Evolutionary conservation across 768 basidiomycete genomes (phyloP).

Genomic region (Galerina sulciceps): DNA sequence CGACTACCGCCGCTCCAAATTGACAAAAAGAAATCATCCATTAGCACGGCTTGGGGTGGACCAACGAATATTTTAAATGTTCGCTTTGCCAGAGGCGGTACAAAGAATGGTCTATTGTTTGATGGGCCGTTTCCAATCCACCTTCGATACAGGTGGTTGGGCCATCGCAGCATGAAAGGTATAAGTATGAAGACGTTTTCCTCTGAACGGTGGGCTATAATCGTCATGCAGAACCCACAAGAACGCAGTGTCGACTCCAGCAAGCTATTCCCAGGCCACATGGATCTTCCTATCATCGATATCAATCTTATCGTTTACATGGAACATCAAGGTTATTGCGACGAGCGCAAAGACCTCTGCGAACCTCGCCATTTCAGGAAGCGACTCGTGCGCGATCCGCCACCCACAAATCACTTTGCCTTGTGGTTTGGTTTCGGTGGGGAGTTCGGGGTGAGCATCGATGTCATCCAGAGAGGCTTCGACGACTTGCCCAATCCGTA

Average conservation of each 20-base stretch:
- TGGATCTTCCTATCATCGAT: constrained; percentile 12
- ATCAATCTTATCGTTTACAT: constrained; percentile 23
- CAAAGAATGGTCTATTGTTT: too few species aligned
- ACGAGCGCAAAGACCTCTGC: constrained; percentile 21
- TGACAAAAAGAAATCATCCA: too few species aligned
- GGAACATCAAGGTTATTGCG: constrained; percentile 21
- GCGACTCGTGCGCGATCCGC: constrained; percentile 4
- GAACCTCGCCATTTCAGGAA: constrained; percentile 8
- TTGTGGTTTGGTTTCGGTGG: constrained; percentile 19
- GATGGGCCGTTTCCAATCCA: too few species aligned
- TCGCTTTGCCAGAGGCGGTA: too few species aligned
- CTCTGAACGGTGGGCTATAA: too few species aligned
- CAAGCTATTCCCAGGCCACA: not conserved
- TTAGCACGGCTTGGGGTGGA: too few species aligned
- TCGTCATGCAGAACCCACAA: not conserved
- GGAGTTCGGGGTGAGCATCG: constrained; percentile 12
- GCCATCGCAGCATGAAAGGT: too few species aligned
- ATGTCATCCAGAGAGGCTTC: constrained; percentile 12
- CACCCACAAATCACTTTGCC: constrained; percentile 24
- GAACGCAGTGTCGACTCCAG: not conserved
- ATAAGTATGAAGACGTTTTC: too few species aligned
- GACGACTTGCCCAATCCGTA: not conserved
- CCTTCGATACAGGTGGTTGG: too few species aligned
- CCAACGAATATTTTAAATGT: too few species aligned
- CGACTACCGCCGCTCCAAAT: too few species aligned